Evolutionary conservation across 495 filamentous ascomycete species (phyloP), one percentile per base, ranked within the genome.

Genomic region (Cladorrhinum samala): DNA sequence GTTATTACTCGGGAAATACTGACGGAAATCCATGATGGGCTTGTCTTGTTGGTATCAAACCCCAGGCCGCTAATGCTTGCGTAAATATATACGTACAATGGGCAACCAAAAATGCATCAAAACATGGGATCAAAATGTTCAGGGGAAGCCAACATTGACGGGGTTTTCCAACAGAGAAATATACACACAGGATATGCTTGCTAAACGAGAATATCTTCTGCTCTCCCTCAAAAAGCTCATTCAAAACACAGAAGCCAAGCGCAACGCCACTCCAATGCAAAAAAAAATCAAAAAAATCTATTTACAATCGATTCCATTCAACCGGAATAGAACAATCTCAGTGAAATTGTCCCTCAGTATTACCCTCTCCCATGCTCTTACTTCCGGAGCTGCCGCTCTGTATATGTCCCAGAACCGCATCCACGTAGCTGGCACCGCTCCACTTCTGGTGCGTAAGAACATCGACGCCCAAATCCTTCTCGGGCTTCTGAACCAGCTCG

Each of bases 391-490:
- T 95, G 11, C 93, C 91, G 62, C 88, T 95, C 72, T 95, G 89
- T 55, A 97, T 92, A 1, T 87, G 83, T 2, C 92, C 91, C 27
- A 98, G 61, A 30, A 98, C 93, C 2, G 90, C 92, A 72, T 98
- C 93, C 53, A 97, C 84, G 64, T 96, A 96, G 16, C 74, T 75
- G 0, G 93, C 93, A 9, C 93, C 93, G 61, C 90, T 95, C 92
- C 93, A 98, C 63, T 94, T 96, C 77, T 98, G 93, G 68, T 98
- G 93, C 27, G 92, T 98, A 52, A 98, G 75, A 14, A 98, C 93
- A 64, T 98, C 93, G 18, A 90, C 89, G 13, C 89, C 91, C 6
- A 93, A 67, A 53, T 95, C 92, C 74, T 95, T 95, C 76, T 98
- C 93, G 46, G 85, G 78, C 36, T 78, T 71, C 65, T 98, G 93